Evolutionary conservation across 192 early-diverging fungal species (phyloP).

Genomic region (Linderina pennispora): DNA sequence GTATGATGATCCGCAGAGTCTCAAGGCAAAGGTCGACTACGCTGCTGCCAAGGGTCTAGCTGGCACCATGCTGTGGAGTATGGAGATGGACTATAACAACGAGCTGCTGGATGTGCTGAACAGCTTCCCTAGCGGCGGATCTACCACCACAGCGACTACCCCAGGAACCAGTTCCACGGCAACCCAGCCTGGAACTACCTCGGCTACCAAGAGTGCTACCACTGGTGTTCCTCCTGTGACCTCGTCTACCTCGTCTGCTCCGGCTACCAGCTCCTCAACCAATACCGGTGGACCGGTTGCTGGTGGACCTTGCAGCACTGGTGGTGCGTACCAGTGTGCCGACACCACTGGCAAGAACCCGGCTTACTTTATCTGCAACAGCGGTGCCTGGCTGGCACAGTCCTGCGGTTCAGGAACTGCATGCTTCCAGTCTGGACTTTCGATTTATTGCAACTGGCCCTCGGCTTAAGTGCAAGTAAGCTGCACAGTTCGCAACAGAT

Average conservation of each 20-base stretch:
- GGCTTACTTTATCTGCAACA: slow-evolving; percentile 2
- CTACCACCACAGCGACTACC: neutral
- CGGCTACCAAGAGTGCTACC: neutral
- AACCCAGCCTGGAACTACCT: neutral
- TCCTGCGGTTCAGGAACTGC: slow-evolving; percentile 1
- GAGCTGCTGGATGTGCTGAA: slow-evolving; percentile 47
- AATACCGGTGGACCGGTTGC: slow-evolving; percentile 2
- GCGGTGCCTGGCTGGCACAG: slow-evolving; percentile 1
- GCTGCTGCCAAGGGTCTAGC: slow-evolving; percentile 49
- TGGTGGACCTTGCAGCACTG: slow-evolving; percentile 2
- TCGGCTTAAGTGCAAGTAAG: no score
- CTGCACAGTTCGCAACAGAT: no score
- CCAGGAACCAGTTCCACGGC: neutral
- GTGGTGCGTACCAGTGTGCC: slow-evolving; percentile 9
- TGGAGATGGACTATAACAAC: slow-evolving; percentile 57
- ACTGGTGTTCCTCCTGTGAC: no score
- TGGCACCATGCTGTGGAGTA: slow-evolving; percentile 64
- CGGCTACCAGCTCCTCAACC: neutral
- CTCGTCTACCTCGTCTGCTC: neutral
- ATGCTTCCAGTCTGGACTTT: no score
- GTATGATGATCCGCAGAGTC: slow-evolving; percentile 60
- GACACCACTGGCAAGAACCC: slow-evolving; percentile 1
- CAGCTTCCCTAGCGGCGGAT: neutral
- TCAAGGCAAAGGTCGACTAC: slow-evolving; percentile 54
- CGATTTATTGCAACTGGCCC: no score